Conservation (phyloP, 2,329 filamentous ascomycete genomes). For the Dactylellina parvicollis region DNA sequence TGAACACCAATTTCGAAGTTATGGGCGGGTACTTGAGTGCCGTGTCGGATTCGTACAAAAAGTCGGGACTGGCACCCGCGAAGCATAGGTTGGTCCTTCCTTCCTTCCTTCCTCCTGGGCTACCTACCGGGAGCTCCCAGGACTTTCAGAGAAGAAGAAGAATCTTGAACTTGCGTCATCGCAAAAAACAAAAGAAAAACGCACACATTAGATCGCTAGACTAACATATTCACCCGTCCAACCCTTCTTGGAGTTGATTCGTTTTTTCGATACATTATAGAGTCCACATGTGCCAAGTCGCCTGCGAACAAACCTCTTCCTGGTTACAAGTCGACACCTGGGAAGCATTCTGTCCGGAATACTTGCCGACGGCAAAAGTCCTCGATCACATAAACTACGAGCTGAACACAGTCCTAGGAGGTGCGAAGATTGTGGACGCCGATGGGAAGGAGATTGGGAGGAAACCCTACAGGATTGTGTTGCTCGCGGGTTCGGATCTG, state of each 20-base stretch:
- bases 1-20: conserved; percentile 79
- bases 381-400: conserved; percentile 91
- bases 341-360: conserved; percentile 85
- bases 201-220: conserved; percentile 46
- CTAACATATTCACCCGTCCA: conserved; percentile 24
- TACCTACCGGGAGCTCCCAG: no score
- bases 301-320: conserved; percentile 76
- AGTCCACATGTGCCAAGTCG: conserved; percentile 86
- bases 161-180: no score
- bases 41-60: conserved; percentile 80
- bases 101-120: background rate
- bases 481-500: conserved; percentile 81
- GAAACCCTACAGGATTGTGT: conserved; percentile 69
- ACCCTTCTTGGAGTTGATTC: conserved; percentile 25
- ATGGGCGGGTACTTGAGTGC: conserved; percentile 85
- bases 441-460: conserved; percentile 42
- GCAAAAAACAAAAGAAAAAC: conserved; percentile 8
- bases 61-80: conserved; percentile 78
- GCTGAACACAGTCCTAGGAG: conserved; percentile 80
- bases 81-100: conserved; percentile 68
- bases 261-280: conserved; percentile 60
- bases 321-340: conserved; percentile 89
- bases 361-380: conserved; percentile 87
- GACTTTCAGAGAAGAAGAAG: no score
- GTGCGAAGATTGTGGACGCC: conserved; percentile 64